Conservation (phyloP, 306 rosid genomes). For the Sechiopsis laciniata region DNA sequence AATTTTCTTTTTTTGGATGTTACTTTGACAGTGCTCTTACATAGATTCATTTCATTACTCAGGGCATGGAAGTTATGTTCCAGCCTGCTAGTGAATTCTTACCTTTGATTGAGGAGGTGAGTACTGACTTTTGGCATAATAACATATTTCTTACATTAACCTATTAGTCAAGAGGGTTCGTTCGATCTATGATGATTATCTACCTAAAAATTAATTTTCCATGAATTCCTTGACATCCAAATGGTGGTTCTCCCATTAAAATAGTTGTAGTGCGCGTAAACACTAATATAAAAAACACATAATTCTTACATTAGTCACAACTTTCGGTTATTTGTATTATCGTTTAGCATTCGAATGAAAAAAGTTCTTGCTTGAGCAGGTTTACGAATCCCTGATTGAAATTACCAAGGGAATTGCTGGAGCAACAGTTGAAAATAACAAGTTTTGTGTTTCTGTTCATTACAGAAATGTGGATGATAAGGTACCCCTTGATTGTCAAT, state of each 20-base stretch:
- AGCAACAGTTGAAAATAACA: slow-evolving; percentile 71
- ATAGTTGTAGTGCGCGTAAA: no score
- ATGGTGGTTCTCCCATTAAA: no score
- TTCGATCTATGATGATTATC: no score
- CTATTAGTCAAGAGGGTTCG: no score
- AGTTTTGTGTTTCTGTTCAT: slow-evolving; percentile 90
- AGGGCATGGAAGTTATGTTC: slow-evolving; percentile 87
- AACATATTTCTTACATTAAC: neutral
- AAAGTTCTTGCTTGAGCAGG: slow-evolving; percentile 46
- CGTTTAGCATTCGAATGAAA: slow-evolving; percentile 7
- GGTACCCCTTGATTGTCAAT: slow-evolving; percentile 32
- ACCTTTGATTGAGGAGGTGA: slow-evolving; percentile 69
- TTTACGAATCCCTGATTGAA: slow-evolving; percentile 50
- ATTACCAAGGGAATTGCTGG: slow-evolving; percentile 61
- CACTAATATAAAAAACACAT: no score
- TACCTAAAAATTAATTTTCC: no score
- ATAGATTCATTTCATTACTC: slow-evolving; percentile 23
- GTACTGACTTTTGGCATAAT: neutral
- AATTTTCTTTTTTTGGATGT: neutral
- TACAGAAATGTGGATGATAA: slow-evolving; percentile 88
- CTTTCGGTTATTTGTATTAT: neutral
- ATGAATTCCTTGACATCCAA: no score
- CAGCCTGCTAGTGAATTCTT: slow-evolving; percentile 88
- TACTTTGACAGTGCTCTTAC: neutral
- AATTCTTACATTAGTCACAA: neutral